Percentiles rank a stretch among this genome's conserved stretches.
Evolutionary conservation across 2,329 filamentous ascomycete species (phyloP).

Genomic region (Ophiostoma ulmi): DNA sequence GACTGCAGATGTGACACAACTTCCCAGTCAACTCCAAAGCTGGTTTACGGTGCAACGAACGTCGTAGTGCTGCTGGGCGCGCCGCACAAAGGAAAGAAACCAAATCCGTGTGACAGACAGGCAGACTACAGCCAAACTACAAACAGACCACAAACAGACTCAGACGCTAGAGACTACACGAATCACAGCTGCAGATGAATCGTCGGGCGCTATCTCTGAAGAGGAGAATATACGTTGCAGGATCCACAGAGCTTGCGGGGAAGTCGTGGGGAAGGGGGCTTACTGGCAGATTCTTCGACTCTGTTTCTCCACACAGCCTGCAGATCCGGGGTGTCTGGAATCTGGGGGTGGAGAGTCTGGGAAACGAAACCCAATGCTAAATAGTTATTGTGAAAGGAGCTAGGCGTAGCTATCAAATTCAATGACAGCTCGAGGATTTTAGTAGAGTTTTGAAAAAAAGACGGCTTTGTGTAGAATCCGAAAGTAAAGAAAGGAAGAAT

Average conservation of each 20-base stretch:
- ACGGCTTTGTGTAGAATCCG: neutral
- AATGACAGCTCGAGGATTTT: neutral
- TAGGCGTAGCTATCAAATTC: neutral
- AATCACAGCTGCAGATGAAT: neutral
- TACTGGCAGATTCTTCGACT: neutral
- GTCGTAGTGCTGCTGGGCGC: neutral
- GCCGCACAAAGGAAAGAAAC: neutral
- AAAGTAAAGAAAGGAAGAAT: neutral
- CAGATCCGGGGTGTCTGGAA: slow-evolving; percentile 14
- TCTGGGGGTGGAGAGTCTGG: slow-evolving; percentile 11
- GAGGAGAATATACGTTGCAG: neutral
- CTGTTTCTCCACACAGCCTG: slow-evolving; percentile 1
- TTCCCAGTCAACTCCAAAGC: neutral
- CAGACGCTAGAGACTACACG: neutral
- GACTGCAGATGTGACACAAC: slow-evolving; percentile 1
- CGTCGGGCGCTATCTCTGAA: neutral
- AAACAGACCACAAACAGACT: no score
- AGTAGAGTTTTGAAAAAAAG: neutral
- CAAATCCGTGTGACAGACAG: neutral
- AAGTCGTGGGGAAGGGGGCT: slow-evolving; percentile 14
- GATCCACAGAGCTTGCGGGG: slow-evolving; percentile 15
- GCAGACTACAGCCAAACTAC: neutral
- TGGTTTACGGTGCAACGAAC: neutral
- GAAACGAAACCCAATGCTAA: neutral
- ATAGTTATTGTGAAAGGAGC: neutral